Evolutionary conservation across 768 basidiomycete genomes (phyloP), one percentile per base, ranked within the genome.

Genomic region (Strobilomyces dryophilus): DNA sequence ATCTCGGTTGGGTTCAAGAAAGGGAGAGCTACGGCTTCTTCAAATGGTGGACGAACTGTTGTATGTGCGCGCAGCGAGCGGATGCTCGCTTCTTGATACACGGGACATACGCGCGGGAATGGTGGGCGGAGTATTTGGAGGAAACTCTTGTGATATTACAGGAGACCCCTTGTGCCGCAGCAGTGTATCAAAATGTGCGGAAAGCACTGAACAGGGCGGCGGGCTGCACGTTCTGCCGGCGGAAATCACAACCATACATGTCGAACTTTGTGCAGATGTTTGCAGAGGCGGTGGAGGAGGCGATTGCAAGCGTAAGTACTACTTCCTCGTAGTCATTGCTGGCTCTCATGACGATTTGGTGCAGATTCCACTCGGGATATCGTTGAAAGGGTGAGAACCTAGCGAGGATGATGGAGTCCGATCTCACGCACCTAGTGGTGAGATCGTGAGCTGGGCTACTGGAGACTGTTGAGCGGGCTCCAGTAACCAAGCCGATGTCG

Each of bases 91-190:
- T 61, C 57, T 14, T 68, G 53, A 54, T 61, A 45, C 57, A 68
- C 35, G 56, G 62, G 8, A 40, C 55, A 8, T 66, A 68, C 34
- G 62, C 66, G n/a, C 56, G 67, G 49, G 59, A 55, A 34, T 68
- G 68, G 69, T 70, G 60, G 68, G 66, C 47, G 7, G 66, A 64
- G 41, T 68, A 68, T 49, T 65, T 68, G 67, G 66, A 67, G 1
- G 59, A 61, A 48, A 65, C 62, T 10, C 31, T 60, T 27, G 49
- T 34, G 10, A 47, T 43, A 39, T 32, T 70, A 18, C 51, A 58
- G 44, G 59, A 63, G 40, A 66, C 58, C 7, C 66, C 68, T 12
- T 67, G 68, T 40, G 47, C 54, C 24, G 20, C 45, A 21, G 61
- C 54, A 12, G 63, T 65, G 17, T 42, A 52, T 24, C 47, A 55